phyloP scores from a whole-genome alignment of 2,329 filamentous ascomycete genomes.

The Phialophora macrospora region DNA sequence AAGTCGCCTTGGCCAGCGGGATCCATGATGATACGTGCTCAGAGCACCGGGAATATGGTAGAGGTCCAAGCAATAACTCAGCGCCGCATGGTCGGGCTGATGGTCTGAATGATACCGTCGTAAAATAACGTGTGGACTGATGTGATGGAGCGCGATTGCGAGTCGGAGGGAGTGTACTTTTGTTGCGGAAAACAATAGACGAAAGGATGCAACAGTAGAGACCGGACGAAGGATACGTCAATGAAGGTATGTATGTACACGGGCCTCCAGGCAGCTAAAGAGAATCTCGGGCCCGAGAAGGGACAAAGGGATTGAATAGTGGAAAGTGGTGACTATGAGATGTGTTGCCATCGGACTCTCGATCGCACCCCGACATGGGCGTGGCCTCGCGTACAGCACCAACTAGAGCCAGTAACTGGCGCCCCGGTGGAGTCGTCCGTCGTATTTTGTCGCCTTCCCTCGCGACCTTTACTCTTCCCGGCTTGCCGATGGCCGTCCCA shows the following conservation, averaged over 20 bases:
- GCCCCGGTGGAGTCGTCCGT: background rate
- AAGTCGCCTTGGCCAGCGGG: constrained; percentile 35
- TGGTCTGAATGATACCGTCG: background rate
- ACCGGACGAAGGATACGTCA: constrained; percentile 1
- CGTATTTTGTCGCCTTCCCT: background rate
- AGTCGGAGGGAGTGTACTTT: background rate
- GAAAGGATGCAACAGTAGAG: constrained; percentile 8
- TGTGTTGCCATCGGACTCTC: constrained; percentile 1
- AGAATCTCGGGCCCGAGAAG: constrained; percentile 24
- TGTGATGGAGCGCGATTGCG: background rate
- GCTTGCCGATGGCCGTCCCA: background rate
- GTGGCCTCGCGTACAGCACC: background rate
- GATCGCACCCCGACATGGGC: constrained; percentile 1
- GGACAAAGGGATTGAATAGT: background rate
- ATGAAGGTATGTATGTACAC: constrained; percentile 12
- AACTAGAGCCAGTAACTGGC: background rate
- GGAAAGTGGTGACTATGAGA: constrained; percentile 4
- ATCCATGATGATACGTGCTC: constrained; percentile 30
- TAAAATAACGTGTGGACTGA: background rate
- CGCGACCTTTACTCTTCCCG: constrained; percentile 8
- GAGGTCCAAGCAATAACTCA: constrained; percentile 5
- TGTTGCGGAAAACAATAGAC: background rate
- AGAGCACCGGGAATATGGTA: background rate
- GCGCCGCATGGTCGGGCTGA: constrained; percentile 8
- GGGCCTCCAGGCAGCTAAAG: constrained; percentile 8